Conservation (phyloP, 441 rosid genomes). For the Brassica balearica region DNA sequence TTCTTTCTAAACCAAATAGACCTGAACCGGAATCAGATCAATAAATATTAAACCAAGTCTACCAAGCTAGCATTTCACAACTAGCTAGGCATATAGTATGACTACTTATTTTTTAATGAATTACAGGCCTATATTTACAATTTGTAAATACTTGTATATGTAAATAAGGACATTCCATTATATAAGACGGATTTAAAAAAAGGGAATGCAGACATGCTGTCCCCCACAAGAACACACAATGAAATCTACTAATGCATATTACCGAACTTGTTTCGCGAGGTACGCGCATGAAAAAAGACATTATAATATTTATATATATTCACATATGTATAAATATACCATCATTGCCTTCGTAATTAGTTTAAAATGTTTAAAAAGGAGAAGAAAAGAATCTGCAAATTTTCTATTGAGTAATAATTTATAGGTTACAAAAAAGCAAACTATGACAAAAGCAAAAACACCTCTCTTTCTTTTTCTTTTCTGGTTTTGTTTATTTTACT, state of each 20-base stretch:
- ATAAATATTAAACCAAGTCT: not conserved
- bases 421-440: slow-evolving; percentile 34
- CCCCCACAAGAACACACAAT: slow-evolving; percentile 39
- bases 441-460: slow-evolving; percentile 41
- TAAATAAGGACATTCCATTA: slow-evolving; percentile 17
- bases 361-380: not conserved
- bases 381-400: slow-evolving; percentile 28
- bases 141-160: not conserved
- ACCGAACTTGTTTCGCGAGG: slow-evolving; percentile 52
- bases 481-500: slow-evolving; percentile 41
- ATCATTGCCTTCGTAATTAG: slow-evolving; percentile 33
- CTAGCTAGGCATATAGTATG: slow-evolving; percentile 9
- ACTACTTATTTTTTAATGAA: not conserved
- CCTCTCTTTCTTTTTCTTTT: slow-evolving; percentile 39
- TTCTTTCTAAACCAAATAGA: slow-evolving; percentile 2
- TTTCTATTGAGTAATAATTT: slow-evolving; percentile 28
- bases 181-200: slow-evolving; percentile 19
- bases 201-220: slow-evolving; percentile 40
- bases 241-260: slow-evolving; percentile 46
- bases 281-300: slow-evolving; percentile 70
- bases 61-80: slow-evolving; percentile 21
- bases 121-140: not conserved
- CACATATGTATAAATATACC: slow-evolving; percentile 8
- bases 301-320: slow-evolving; percentile 23
- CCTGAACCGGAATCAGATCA: not conserved